Evolutionary conservation across 2,329 filamentous ascomycete species (phyloP).

Genomic region (Monilinia fructicola): DNA sequence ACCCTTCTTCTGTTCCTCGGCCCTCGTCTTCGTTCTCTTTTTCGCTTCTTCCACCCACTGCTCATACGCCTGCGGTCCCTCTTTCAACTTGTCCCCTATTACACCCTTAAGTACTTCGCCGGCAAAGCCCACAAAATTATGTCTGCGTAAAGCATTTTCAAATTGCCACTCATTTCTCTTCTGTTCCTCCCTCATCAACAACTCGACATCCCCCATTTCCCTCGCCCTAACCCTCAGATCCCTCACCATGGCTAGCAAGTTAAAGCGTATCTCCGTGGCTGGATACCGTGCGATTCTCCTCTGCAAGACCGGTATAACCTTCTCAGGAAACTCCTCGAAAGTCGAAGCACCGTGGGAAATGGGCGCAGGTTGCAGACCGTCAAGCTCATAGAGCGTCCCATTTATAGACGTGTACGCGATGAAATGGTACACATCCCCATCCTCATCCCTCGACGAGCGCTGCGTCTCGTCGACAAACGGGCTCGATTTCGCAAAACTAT

Average conservation of each 20-base stretch:
- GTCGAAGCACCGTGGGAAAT: slow-evolving; percentile 81
- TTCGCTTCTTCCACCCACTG: slow-evolving; percentile 71
- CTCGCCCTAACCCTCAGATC: slow-evolving; percentile 75
- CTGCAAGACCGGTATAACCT: slow-evolving; percentile 84
- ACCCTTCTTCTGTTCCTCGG: slow-evolving; percentile 36
- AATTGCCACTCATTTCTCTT: slow-evolving; percentile 88
- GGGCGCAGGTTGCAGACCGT: slow-evolving; percentile 88
- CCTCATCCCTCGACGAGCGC: slow-evolving; percentile 65
- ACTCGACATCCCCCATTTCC: slow-evolving; percentile 79
- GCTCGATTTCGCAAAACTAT: slow-evolving; percentile 71
- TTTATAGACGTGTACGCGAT: slow-evolving; percentile 87
- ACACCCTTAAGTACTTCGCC: slow-evolving; percentile 88
- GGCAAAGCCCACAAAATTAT: slow-evolving; percentile 96
- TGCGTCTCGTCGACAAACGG: slow-evolving; percentile 93
- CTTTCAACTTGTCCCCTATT: slow-evolving; percentile 67
- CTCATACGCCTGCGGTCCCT: slow-evolving; percentile 65
- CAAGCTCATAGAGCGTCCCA: slow-evolving; percentile 85
- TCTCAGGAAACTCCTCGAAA: slow-evolving; percentile 69
- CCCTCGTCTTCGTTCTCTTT: slow-evolving; percentile 50
- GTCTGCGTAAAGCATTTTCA: slow-evolving; percentile 87
- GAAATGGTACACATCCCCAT: slow-evolving; percentile 90
- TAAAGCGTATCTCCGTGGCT: slow-evolving; percentile 86
- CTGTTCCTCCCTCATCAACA: slow-evolving; percentile 74
- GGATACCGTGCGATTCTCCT: slow-evolving; percentile 83
- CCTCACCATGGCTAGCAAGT: slow-evolving; percentile 86